Evolutionary conservation across 1,284 basidiomycete genomes (phyloP).

Genomic region (Coniferiporia sulphurascens): DNA sequence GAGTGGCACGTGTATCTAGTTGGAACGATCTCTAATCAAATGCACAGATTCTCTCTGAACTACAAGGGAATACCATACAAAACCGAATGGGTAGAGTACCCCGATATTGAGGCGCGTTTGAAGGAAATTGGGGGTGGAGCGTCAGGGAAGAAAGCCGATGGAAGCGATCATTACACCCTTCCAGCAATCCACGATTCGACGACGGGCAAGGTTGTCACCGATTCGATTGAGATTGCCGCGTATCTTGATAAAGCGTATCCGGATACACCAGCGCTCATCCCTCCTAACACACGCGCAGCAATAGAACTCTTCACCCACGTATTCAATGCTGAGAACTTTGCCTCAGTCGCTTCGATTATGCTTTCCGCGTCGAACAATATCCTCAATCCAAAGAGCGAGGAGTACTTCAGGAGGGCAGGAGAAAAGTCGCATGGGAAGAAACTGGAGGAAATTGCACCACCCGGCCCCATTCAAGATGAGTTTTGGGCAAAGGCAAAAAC

Average conservation of each 20-base stretch:
- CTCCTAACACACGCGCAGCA: slow-evolving; percentile 17
- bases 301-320: slow-evolving; percentile 1
- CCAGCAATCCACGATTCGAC: slow-evolving; percentile 19
- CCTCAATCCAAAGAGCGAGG: slow-evolving; percentile 28
- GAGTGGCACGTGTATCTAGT: not conserved
- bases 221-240: slow-evolving; percentile 20
- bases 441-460: slow-evolving; percentile 31
- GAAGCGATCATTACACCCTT: slow-evolving; percentile 15
- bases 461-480: slow-evolving; percentile 25
- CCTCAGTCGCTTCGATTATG: not conserved
- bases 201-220: slow-evolving; percentile 16
- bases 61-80: slow-evolving; percentile 19
- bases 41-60: slow-evolving; percentile 7
- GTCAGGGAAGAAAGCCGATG: slow-evolving; percentile 11
- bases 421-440: slow-evolving; percentile 31
- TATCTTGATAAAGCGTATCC: slow-evolving; percentile 22
- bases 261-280: slow-evolving; percentile 12
- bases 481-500: slow-evolving; percentile 32
- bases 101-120: slow-evolving; percentile 20
- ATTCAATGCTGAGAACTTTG: not conserved
- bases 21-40: not conserved
- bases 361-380: not conserved
- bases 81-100: slow-evolving; percentile 21
- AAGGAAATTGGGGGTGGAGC: slow-evolving; percentile 19
- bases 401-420: slow-evolving; percentile 35